Evolutionary conservation across 202 grass and related monocot species (phyloP).

Genomic region (Eragrostis tef): DNA sequence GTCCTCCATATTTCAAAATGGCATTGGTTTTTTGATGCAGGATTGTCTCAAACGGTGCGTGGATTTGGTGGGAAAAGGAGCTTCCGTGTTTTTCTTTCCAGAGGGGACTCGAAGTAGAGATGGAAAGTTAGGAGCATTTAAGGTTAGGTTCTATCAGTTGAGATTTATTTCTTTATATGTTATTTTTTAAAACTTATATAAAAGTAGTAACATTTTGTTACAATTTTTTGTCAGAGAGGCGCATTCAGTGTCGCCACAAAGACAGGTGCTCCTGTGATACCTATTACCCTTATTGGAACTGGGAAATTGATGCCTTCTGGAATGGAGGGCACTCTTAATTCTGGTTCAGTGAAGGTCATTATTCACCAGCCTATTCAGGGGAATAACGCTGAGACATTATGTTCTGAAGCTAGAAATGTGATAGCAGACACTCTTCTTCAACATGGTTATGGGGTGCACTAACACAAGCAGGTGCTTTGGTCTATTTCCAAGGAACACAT

Average conservation of each 20-base stretch:
- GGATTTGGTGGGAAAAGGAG: conserved; percentile 71
- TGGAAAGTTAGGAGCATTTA: conserved; percentile 87
- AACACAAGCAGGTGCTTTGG: conserved; percentile 44
- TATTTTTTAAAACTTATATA: background rate
- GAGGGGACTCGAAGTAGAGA: conserved; percentile 93
- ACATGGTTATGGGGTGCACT: conserved; percentile 78
- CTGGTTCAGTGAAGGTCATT: conserved; percentile 79
- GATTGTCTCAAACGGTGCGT: conserved; percentile 91
- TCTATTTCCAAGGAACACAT: conserved; percentile 7
- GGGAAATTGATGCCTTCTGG: conserved; percentile 87
- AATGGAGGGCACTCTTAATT: conserved; percentile 81
- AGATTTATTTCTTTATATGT: conserved; percentile 7
- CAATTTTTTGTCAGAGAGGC: conserved; percentile 63
- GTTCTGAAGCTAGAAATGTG: conserved; percentile 64
- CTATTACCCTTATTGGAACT: conserved; percentile 86
- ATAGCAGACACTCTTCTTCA: conserved; percentile 69
- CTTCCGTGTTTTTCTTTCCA: conserved; percentile 97
- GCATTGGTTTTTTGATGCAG: conserved; percentile 48
- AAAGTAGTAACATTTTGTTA: conserved; percentile 2
- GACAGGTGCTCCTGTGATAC: conserved; percentile 78
- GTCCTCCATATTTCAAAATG: conserved; percentile 9
- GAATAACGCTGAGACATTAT: conserved; percentile 67
- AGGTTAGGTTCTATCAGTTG: conserved; percentile 56
- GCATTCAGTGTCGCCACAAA: conserved; percentile 91
- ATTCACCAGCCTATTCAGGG: conserved; percentile 74